Base-by-base conservation (phyloP, 495 filamentous ascomycete species). In the Tuber brumale region DNA sequence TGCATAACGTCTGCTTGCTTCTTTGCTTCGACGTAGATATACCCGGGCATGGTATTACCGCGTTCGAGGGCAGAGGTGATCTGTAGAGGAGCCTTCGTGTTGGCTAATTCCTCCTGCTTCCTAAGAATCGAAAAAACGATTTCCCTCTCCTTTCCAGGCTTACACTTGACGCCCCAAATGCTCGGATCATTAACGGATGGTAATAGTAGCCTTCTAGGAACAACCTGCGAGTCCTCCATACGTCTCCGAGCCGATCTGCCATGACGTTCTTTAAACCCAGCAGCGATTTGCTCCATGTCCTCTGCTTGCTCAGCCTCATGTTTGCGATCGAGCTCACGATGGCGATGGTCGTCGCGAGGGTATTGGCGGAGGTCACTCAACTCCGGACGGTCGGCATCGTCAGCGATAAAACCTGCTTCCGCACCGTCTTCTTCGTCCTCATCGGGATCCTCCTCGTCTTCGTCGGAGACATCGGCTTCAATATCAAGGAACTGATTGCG, bases 141-240 rank as follows among this genome's bases (percentile, higher is more conserved):
- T 80, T 98, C 95, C 66, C 91, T 88, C 85, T 99, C 96, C 85
- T 98, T 98, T 70, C 94, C 94, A 74, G 93, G 92, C 82, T 96
- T 97, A 85, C 93, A 97, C 79, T 91, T 92, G 70, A 96, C 90
- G 77, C 91, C 94, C 93, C 93, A 99, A 81, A 99, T 97, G 78
- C 92, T 93, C 14, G 95, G 96, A 83, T 98, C 96, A 66, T 97
- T 91, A 21, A 97, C 94, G 81, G 92, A 94, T 12, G 96, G 96
- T 18, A 97, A 89, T n/a, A 97, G 86, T 31, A 97, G 86, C 70
- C 93, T 89, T 81, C 93, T 92, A n/a, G 94, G 93, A 6, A 97
- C 90, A 35, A 94, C 88, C 27, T 91, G 89, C 72, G 87, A 87
- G 70, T 90, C 88, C 35, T 87, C 87, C 74, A 88, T 78, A 83